phyloP scores from a whole-genome alignment of 2,329 filamentous ascomycete species.

The Penicillium glabrum region DNA sequence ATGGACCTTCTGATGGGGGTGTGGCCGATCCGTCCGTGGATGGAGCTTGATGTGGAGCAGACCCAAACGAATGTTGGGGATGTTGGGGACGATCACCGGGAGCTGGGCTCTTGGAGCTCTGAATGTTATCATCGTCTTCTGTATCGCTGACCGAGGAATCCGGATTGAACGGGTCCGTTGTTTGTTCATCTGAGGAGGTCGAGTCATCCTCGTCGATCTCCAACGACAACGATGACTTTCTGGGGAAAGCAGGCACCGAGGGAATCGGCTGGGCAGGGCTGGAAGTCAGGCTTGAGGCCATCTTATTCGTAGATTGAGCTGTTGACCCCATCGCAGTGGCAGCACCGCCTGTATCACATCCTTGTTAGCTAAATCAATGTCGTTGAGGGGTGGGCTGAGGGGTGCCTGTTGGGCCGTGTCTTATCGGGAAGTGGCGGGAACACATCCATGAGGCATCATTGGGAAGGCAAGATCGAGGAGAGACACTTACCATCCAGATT shows the following conservation, averaged over 20 bases:
- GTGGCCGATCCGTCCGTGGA: slow-evolving; percentile 20
- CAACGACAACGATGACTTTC: slow-evolving; percentile 22
- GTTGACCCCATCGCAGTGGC: slow-evolving; percentile 3
- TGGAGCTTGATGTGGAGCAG: slow-evolving; percentile 26
- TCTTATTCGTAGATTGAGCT: slow-evolving; percentile 13
- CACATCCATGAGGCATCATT: background rate
- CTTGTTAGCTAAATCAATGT: slow-evolving; percentile 5
- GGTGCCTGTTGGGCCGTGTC: background rate
- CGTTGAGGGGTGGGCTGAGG: background rate
- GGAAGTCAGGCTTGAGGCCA: background rate
- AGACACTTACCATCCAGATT: slow-evolving; percentile 32
- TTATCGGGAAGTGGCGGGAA: slow-evolving; percentile 24
- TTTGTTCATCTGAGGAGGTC: slow-evolving; percentile 33
- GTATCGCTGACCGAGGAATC: slow-evolving; percentile 28
- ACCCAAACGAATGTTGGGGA: slow-evolving; percentile 12
- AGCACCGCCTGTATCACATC: slow-evolving; percentile 11
- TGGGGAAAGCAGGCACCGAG: slow-evolving; percentile 16
- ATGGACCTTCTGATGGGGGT: slow-evolving; percentile 6
- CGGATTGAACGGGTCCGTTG: slow-evolving; percentile 41
- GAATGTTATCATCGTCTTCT: slow-evolving; percentile 16
- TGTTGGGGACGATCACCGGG: slow-evolving; percentile 12
- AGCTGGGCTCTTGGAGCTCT: slow-evolving; percentile 9
- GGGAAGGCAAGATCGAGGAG: background rate
- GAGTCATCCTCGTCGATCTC: slow-evolving; percentile 27
- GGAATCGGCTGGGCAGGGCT: slow-evolving; percentile 2